phyloP scores from a whole-genome alignment of 106 monocot genomes.

The Amphibolis antarctica region DNA sequence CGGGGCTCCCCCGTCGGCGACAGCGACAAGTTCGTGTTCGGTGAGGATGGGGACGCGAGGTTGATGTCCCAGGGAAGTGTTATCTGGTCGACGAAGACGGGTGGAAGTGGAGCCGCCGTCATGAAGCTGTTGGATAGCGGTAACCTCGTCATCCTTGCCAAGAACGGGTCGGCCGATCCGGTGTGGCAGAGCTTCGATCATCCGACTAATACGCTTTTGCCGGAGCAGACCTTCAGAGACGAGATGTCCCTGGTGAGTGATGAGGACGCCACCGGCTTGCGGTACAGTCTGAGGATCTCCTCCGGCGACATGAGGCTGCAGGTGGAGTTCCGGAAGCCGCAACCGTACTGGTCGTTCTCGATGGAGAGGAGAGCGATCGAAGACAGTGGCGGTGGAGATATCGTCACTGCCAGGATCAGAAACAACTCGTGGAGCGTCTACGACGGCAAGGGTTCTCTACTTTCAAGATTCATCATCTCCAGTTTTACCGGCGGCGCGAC shows the following conservation, averaged over 20 bases:
- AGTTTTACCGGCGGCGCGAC: conserved; percentile 1
- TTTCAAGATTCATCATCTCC: conserved; percentile 21
- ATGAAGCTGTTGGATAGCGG: conserved; percentile 43
- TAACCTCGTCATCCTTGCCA: conserved; percentile 38
- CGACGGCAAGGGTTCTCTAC: conserved; percentile 18
- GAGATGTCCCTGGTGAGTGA: conserved; percentile 45
- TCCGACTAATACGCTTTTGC: conserved; percentile 61
- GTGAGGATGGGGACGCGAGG: conserved; percentile 32
- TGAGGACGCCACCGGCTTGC: conserved; percentile 14
- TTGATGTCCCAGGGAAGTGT: conserved; percentile 18
- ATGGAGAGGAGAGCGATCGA: conserved; percentile 30
- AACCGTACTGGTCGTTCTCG: conserved; percentile 63
- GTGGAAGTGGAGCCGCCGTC: conserved; percentile 20
- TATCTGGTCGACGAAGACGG: conserved; percentile 54
- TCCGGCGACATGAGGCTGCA: conserved; percentile 38
- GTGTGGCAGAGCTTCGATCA: conserved; percentile 71
- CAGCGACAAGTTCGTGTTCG: conserved; percentile 49
- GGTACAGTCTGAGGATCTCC: conserved; percentile 23
- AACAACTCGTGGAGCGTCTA: conserved; percentile 54
- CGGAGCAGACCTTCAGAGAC: conserved; percentile 39
- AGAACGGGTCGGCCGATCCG: background rate
- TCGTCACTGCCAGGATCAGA: conserved; percentile 29
- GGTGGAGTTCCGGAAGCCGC: conserved; percentile 28
- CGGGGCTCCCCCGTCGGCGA: conserved; percentile 20
- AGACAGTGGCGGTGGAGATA: background rate